Evolutionary conservation across 1,139 yeast species (phyloP).

Genomic region (Lodderomyces pseudojiufengensis): DNA sequence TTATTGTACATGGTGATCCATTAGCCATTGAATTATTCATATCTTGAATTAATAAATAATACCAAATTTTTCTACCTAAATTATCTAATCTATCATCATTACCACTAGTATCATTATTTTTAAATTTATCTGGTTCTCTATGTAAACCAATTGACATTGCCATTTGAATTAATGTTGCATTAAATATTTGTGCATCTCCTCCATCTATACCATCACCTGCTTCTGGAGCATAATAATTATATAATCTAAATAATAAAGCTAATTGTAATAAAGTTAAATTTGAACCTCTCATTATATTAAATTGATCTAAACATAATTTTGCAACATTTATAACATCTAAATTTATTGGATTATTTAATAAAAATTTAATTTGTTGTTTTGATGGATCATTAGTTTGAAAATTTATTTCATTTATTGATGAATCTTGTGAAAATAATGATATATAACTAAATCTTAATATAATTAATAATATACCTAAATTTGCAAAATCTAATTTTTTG

Average conservation of each 20-base stretch:
- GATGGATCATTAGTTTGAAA: conserved; percentile 20
- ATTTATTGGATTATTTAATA: conserved; percentile 29
- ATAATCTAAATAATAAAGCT: conserved; percentile 34
- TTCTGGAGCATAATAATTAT: conserved; percentile 45
- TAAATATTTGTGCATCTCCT: conserved; percentile 39
- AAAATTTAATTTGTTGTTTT: conserved; percentile 22
- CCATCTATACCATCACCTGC: conserved; percentile 50
- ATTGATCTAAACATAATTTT: conserved; percentile 35
- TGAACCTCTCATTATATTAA: conserved; percentile 33
- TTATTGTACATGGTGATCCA: conserved; percentile 36
- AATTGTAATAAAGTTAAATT: conserved; percentile 51
- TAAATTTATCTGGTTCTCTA: conserved; percentile 34
- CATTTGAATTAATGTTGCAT: conserved; percentile 36
- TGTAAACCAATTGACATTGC: conserved; percentile 45
- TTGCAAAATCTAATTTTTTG: conserved; percentile 30
- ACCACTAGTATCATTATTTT: conserved; percentile 17
- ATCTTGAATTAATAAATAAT: conserved; percentile 31
- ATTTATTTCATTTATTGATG: conserved; percentile 27
- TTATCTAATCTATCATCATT: conserved; percentile 25
- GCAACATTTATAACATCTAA: conserved; percentile 34
- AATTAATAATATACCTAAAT: conserved; percentile 27
- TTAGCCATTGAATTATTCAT: conserved; percentile 30
- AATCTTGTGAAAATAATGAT: conserved; percentile 29
- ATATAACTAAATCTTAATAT: conserved; percentile 29
- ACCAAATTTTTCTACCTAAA: conserved; percentile 37